Conservation (phyloP, 306 rosid species). For the Inga laurina region DNA sequence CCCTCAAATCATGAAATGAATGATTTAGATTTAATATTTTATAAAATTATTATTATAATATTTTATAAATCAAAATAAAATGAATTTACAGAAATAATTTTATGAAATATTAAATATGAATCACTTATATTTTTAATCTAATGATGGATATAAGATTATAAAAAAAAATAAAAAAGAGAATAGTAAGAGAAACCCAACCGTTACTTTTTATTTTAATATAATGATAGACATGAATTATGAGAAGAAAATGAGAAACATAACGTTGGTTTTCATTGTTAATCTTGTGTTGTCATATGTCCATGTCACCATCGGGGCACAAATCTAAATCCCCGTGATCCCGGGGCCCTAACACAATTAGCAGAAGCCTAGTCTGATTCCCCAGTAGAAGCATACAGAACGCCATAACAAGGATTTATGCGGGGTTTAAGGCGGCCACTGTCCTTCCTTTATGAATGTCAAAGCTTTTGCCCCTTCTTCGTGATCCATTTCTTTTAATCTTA, state of each 20-base stretch:
- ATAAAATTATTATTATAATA: too few relatives aligned
- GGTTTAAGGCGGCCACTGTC: slow-evolving; percentile 48
- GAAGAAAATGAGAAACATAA: too few relatives aligned
- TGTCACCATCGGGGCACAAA: background rate
- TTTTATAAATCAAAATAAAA: too few relatives aligned
- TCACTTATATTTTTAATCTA: too few relatives aligned
- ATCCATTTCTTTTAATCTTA: background rate
- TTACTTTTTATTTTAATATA: too few relatives aligned
- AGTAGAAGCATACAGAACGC: background rate
- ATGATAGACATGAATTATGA: too few relatives aligned
- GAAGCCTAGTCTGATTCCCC: background rate
- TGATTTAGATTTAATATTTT: too few relatives aligned
- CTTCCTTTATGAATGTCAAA: slow-evolving; percentile 37
- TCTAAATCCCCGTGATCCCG: background rate
- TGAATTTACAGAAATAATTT: too few relatives aligned
- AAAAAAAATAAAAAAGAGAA: too few relatives aligned
- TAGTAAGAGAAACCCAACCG: too few relatives aligned
- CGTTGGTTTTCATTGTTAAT: background rate
- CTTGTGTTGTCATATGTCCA: background rate
- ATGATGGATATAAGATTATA: fast-evolving
- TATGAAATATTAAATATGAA: too few relatives aligned
- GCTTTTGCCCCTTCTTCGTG: slow-evolving; percentile 6
- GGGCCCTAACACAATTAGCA: background rate
- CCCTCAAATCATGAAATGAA: too few relatives aligned
- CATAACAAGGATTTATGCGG: slow-evolving; percentile 40